phyloP scores from a whole-genome alignment of 306 rosid species.

The Quercus rubra region DNA sequence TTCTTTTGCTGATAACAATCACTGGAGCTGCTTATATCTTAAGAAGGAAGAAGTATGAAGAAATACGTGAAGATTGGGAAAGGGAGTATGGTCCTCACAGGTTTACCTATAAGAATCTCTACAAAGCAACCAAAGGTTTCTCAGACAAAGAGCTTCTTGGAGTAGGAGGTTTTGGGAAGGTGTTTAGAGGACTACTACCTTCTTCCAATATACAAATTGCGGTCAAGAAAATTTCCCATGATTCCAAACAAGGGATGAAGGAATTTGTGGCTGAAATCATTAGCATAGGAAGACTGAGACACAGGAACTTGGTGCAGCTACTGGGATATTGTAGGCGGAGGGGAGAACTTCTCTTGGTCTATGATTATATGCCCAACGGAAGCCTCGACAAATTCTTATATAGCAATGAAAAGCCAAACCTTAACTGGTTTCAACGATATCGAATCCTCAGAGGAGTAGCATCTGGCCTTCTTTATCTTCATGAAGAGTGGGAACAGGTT shows the following conservation, averaged over 20 bases:
- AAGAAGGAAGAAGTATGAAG: slow-evolving; percentile 16
- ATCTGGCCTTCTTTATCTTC: slow-evolving; percentile 29
- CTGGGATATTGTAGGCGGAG: slow-evolving; percentile 33
- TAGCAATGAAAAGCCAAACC: background rate
- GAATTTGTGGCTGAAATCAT: slow-evolving; percentile 36
- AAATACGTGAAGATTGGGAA: slow-evolving; percentile 36
- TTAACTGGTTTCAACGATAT: slow-evolving; percentile 36
- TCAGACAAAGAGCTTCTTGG: slow-evolving; percentile 26
- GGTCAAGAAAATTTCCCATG: slow-evolving; percentile 23
- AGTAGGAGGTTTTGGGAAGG: slow-evolving; percentile 37
- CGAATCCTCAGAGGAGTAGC: slow-evolving; percentile 19
- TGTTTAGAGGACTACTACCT: slow-evolving; percentile 27
- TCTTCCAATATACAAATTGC: slow-evolving; percentile 18
- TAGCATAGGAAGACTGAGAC: slow-evolving; percentile 35
- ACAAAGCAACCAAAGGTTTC: slow-evolving; percentile 34
- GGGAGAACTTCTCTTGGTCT: slow-evolving; percentile 29
- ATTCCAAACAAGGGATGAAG: slow-evolving; percentile 36
- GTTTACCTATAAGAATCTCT: slow-evolving; percentile 21
- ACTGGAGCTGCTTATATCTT: background rate
- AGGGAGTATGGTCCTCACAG: slow-evolving; percentile 30
- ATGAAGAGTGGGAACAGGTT: slow-evolving; percentile 61
- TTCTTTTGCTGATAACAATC: background rate
- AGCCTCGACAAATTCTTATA: slow-evolving; percentile 30
- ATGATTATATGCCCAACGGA: slow-evolving; percentile 39
- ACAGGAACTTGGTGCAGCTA: slow-evolving; percentile 35